Conservation (phyloP, 2,329 filamentous ascomycete genomes). For the Arthrocladium fulminans region DNA sequence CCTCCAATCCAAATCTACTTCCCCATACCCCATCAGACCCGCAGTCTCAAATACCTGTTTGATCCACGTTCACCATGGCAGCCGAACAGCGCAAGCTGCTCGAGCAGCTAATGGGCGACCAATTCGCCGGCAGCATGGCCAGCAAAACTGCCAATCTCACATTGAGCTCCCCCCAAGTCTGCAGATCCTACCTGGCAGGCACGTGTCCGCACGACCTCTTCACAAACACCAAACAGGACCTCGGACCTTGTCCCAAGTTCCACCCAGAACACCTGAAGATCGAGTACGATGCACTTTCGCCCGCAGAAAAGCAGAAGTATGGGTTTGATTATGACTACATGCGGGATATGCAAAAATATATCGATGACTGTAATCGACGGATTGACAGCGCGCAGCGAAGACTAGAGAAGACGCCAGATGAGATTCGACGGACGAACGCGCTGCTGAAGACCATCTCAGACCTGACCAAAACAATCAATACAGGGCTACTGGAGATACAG, state of each 20-base stretch:
- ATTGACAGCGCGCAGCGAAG: constrained; percentile 85
- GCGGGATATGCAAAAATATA: constrained; percentile 90
- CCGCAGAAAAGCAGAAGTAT: constrained; percentile 60
- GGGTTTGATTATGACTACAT: constrained; percentile 97
- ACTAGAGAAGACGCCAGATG: constrained; percentile 93
- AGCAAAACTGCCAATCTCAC: constrained; percentile 70
- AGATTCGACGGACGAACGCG: constrained; percentile 89
- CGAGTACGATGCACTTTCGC: constrained; percentile 70
- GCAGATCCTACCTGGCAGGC: constrained; percentile 85
- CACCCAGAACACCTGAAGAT: constrained; percentile 82
- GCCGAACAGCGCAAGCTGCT: constrained; percentile 97
- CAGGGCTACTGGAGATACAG: constrained; percentile 75
- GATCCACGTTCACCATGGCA: constrained; percentile 54
- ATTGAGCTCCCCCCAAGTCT: constrained; percentile 87
- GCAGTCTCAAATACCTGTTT: background rate
- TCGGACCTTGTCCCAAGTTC: constrained; percentile 78
- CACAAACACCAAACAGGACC: constrained; percentile 98
- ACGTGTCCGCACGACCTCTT: constrained; percentile 98
- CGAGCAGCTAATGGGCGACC: constrained; percentile 74
- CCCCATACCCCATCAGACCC: no score
- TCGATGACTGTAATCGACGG: constrained; percentile 88
- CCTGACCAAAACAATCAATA: constrained; percentile 66
- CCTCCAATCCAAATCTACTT: no score
- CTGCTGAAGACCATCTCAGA: constrained; percentile 81
- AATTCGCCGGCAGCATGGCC: constrained; percentile 70